phyloP scores from a whole-genome alignment of 768 basidiomycete species.

The Lenzites betulinus region DNA sequence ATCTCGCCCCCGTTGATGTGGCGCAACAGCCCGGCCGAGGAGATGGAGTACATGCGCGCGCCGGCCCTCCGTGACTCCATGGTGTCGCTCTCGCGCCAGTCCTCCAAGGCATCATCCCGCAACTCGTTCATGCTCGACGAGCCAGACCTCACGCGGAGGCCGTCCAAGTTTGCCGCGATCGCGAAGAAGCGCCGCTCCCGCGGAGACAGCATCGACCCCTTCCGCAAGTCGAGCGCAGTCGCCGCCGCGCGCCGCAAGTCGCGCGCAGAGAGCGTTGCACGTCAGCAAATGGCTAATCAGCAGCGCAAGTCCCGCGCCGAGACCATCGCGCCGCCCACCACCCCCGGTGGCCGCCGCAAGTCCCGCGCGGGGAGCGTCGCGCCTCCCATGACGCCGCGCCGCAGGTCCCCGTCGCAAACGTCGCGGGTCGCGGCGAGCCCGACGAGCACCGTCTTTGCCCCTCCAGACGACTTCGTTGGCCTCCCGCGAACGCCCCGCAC shows the following conservation, averaged over 20 bases:
- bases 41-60: constrained; percentile 2
- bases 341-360: constrained; percentile 7
- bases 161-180: not conserved
- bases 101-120: constrained; percentile 18
- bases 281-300: not conserved
- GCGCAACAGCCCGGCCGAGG: constrained; percentile 1
- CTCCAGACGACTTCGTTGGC: not conserved
- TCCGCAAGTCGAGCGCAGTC: constrained; percentile 9
- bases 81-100: constrained; percentile 19
- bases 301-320: constrained; percentile 7
- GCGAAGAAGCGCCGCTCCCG: constrained; percentile 20
- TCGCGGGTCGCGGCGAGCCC: not conserved
- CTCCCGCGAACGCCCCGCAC: constrained; percentile 15
- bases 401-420: constrained; percentile 3
- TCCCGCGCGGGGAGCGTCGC: constrained; percentile 3
- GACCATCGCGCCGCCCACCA: constrained; percentile 7
- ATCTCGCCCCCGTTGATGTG: constrained; percentile 8
- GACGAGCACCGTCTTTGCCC: not conserved
- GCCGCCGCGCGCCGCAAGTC: not conserved
- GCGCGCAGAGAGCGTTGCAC: not conserved
- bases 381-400: constrained; percentile 6
- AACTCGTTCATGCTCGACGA: constrained; percentile 9
- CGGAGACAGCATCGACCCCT: constrained; percentile 21
- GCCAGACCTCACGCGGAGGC: not conserved
- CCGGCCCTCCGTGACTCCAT: constrained; percentile 13